Base-by-base conservation (phyloP, 352 stramenopile genomes). In the Phytophthora melonis region DNA sequence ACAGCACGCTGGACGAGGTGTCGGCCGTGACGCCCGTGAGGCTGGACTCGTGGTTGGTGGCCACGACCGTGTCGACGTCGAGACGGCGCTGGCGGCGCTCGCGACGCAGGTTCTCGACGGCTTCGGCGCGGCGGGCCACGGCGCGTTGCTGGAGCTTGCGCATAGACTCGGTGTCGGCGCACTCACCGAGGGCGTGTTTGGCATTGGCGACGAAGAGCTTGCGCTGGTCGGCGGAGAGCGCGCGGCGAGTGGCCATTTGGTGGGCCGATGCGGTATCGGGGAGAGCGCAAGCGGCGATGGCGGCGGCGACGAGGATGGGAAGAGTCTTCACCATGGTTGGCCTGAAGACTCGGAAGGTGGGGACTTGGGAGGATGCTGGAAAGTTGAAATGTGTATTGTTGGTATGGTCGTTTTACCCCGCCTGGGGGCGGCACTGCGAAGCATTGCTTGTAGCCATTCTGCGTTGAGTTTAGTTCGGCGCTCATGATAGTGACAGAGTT, bases 161-260 rank as follows among this genome's bases (percentile, higher is more conserved):
- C 61, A 63, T 67, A 54, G 61, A 25, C 23, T 67, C 58, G 19
- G 68, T 64, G 32, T 69, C 67, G 34, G 63, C 49, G 49, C 72
- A 79, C 10, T 76, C 58, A 47, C 58, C 63, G 27, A 76, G 68
- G 3, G 68, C 62, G 18, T 67, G 54, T 36, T 72, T 73, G 49
- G 68, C 68, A n/a, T 76, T 74, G 47, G 63, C 58, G 34, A 66
- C 53, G 58, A 77, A 77, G 21, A 75, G 57, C 14, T 72, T 71
- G 57, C 63, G 68, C 34, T 75, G 56, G 14, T 63, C 56, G 25
- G 14, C 39, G 34, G 68, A 70, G 47, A 78, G 61, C 5, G 54
- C 36, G n/a, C 34, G 66, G 23, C 61, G 66, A 19, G 71, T 70
- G 11, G 25, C 30, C 47, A 68, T 68, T 59, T 78, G 36, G 50